These are phyloP conservation scores for Posidonia australis DNA, from an alignment of 106 monocot species.

Conservation along the genomic window DNA sequence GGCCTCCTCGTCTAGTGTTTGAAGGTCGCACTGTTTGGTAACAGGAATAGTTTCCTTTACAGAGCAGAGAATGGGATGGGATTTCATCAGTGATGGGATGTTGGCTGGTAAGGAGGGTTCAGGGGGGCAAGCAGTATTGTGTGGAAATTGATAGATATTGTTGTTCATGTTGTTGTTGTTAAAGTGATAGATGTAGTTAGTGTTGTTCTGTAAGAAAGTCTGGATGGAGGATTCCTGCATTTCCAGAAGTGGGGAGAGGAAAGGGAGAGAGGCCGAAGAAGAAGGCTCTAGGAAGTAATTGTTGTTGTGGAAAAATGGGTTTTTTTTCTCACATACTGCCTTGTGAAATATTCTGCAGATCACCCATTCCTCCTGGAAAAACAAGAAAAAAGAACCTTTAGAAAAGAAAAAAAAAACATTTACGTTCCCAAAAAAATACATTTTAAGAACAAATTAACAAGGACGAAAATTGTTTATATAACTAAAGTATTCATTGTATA, in stretches of 20 bases:
- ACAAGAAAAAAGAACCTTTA: too few species aligned
- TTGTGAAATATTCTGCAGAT: conserved; percentile 97
- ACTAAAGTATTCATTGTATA: too few species aligned
- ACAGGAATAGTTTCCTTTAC: conserved; percentile 4
- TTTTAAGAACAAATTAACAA: too few species aligned
- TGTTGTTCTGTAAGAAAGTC: conserved; percentile 15
- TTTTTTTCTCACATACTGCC: conserved; percentile 35
- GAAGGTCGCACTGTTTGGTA: conserved; percentile 5
- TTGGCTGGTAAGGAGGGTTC: conserved; percentile 5
- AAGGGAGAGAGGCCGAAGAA: conserved; percentile 11
- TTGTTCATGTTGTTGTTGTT: conserved; percentile 4
- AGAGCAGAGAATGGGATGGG: conserved; percentile 7
- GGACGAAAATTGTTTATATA: too few species aligned
- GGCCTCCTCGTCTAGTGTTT: conserved; percentile 4
- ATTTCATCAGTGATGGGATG: conserved; percentile 9
- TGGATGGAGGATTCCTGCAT: conserved; percentile 37
- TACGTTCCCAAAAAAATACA: too few species aligned
- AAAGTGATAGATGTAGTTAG: not conserved
- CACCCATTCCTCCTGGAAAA: conserved; percentile 99
- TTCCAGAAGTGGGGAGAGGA: conserved; percentile 16
- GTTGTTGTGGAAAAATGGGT: conserved; percentile 18
- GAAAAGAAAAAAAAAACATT: too few species aligned
- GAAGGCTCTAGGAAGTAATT: conserved; percentile 21
- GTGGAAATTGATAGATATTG: not conserved
- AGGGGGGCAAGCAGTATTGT: conserved; percentile 1